Conservation (phyloP, 73 alveolate genomes). For the Uronychia setigera region DNA sequence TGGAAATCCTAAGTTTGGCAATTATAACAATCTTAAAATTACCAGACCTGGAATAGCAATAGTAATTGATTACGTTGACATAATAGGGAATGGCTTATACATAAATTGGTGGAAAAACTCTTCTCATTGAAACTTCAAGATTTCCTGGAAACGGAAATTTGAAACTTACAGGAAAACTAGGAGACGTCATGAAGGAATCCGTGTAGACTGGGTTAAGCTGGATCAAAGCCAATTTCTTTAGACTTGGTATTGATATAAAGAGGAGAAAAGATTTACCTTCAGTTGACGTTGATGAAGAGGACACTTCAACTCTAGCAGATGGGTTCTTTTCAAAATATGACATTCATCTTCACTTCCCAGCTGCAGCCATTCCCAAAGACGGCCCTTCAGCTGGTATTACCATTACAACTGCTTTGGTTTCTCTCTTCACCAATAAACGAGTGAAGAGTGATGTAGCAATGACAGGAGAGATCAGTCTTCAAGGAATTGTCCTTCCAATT, state of each 20-base stretch:
- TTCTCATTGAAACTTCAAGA: slow-evolving; percentile 81
- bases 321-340: slow-evolving; percentile 71
- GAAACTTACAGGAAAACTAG: slow-evolving; percentile 88
- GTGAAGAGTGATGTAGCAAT: slow-evolving; percentile 83
- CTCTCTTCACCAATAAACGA: slow-evolving; percentile 74
- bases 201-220: slow-evolving; percentile 86
- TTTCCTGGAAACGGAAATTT: slow-evolving; percentile 79
- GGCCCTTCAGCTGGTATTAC: slow-evolving; percentile 96
- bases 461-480: slow-evolving; percentile 92
- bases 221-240: slow-evolving; percentile 79
- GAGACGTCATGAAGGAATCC: slow-evolving; percentile 93
- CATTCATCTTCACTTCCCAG: slow-evolving; percentile 94
- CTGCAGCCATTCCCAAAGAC: slow-evolving; percentile 95
- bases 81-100: too few relatives aligned
- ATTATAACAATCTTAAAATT: slow-evolving; percentile 56
- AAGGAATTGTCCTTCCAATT: slow-evolving; percentile 86
- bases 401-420: slow-evolving; percentile 89
- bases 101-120: slow-evolving; percentile 85
- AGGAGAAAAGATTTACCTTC: neutral
- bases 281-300: slow-evolving; percentile 3
- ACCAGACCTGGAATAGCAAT: slow-evolving; percentile 85
- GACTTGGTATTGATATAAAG: slow-evolving; percentile 53
- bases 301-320: neutral
- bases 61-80: too few relatives aligned
- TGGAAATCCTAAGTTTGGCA: slow-evolving; percentile 81